phyloP scores from a whole-genome alignment of 306 rosid genomes.

The Ormosia emarginata region DNA sequence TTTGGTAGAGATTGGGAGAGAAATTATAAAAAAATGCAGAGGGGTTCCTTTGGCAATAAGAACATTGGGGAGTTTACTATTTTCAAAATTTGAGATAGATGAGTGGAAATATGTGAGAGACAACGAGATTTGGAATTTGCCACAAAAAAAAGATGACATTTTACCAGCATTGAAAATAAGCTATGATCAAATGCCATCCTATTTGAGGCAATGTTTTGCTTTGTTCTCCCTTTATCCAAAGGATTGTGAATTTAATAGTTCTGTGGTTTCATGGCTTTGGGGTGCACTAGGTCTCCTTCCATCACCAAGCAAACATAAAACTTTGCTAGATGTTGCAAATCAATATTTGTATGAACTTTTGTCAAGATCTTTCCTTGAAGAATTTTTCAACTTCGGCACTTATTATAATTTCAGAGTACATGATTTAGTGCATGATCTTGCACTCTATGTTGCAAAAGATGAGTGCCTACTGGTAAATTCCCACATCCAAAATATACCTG shows the following conservation, averaged over 20 bases:
- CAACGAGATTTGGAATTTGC: constrained; percentile 20
- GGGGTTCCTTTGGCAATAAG: constrained; percentile 27
- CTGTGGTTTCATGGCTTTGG: not conserved
- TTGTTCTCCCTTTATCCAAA: not conserved
- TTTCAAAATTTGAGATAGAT: not conserved
- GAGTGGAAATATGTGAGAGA: not conserved
- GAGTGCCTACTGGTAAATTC: not conserved
- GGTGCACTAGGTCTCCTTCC: not conserved
- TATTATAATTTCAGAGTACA: not conserved
- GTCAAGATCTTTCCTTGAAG: not conserved
- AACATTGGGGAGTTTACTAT: not conserved
- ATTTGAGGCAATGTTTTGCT: not conserved
- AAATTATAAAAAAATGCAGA: constrained; percentile 9
- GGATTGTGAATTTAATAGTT: not conserved
- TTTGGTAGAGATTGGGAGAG: not conserved
- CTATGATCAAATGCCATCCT: not conserved
- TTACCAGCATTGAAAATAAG: not conserved
- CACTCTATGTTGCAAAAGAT: not conserved
- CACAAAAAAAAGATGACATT: not conserved
- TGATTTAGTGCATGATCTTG: constrained; percentile 18
- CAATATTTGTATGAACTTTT: not conserved
- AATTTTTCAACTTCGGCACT: not conserved
- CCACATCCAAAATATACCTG: not conserved
- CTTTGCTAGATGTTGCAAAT: not conserved
- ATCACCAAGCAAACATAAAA: not conserved